phyloP scores from a whole-genome alignment of 2,329 filamentous ascomycete species.

The Aspergillus intermedius region DNA sequence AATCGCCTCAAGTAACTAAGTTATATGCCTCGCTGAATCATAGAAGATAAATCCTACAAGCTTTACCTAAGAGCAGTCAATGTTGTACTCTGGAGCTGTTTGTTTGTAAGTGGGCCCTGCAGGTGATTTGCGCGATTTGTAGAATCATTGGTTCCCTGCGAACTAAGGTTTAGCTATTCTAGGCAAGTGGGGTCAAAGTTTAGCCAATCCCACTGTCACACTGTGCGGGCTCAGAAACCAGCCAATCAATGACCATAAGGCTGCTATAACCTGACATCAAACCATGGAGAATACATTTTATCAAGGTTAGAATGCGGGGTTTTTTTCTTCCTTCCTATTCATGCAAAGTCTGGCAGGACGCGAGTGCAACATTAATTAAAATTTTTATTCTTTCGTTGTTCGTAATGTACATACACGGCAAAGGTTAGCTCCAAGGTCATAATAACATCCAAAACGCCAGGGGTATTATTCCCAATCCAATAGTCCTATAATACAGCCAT shows the following conservation, averaged over 20 bases:
- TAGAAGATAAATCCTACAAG: neutral
- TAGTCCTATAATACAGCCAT: constrained; percentile 6
- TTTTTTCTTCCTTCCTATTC: constrained; percentile 5
- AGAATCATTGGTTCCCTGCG: too few species aligned
- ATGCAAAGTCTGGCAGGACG: constrained; percentile 2
- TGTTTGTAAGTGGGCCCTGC: too few species aligned
- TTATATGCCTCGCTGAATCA: neutral
- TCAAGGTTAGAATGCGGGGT: neutral
- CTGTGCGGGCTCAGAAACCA: neutral
- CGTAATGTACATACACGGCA: neutral
- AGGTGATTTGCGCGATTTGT: too few species aligned
- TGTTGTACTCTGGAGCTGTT: too few species aligned
- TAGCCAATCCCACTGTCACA: too few species aligned
- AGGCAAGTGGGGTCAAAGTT: too few species aligned
- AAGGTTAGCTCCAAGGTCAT: neutral
- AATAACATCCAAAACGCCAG: neutral
- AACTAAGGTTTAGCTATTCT: too few species aligned
- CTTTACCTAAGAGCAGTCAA: too few species aligned
- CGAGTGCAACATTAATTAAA: neutral
- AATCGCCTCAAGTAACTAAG: too few species aligned
- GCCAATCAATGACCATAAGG: too few species aligned
- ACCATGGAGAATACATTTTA: neutral
- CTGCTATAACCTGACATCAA: neutral
- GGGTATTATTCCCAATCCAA: neutral
- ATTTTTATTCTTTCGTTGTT: neutral